Base-by-base conservation (phyloP, 768 basidiomycete species). In the Candolleomyces aberdarensis region DNA sequence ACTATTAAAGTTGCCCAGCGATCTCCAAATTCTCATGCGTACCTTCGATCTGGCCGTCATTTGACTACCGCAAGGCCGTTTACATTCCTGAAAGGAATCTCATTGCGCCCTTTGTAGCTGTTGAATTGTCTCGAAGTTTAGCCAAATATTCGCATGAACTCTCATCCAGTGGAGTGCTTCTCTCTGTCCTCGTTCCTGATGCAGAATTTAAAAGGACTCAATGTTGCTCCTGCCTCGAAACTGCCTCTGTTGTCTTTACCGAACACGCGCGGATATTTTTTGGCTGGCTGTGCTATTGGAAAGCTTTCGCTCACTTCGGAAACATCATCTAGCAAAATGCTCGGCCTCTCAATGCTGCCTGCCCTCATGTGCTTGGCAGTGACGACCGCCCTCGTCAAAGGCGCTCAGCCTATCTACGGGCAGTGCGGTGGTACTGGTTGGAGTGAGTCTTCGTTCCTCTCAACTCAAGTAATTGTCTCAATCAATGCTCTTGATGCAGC, bases 361-460 rank as follows among this genome's bases (percentile, higher is more conserved):
- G 44, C 44, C 17, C 19, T 26, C 44, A 8, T 15, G 19, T 40
- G 5, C 14, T 46, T 44, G 6, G 55, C 22, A 22, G 50, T 14
- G 50, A 9, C 50, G 17, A 20, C 44, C 36, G 6, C 36, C 36
- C 31, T 52, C 31, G 53, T 55, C 22, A 22, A 40, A 14, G 55
- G 9, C 29, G 55, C 55, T 5, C 65, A 73, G 41, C 72, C 79
- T n/a, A 50, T 79, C 43, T 85, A 70, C 52, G 81, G 76, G 10
- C 85, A 85, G 66, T 86, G 84, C 65, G 83, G 83, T 67, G 84
- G 83, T 40, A 73, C 74, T 59, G 72, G 69, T 58, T 83, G 81
- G 80, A 72, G 81, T 83, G 71, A 62, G 80, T 75, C 15, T 9
- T 6, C 31, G 9, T 36, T 31, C 15, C n/a, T 4, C 17, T 5